Conservation (phyloP, 2,329 filamentous ascomycete species). For the Colletotrichum neosansevieriae region DNA sequence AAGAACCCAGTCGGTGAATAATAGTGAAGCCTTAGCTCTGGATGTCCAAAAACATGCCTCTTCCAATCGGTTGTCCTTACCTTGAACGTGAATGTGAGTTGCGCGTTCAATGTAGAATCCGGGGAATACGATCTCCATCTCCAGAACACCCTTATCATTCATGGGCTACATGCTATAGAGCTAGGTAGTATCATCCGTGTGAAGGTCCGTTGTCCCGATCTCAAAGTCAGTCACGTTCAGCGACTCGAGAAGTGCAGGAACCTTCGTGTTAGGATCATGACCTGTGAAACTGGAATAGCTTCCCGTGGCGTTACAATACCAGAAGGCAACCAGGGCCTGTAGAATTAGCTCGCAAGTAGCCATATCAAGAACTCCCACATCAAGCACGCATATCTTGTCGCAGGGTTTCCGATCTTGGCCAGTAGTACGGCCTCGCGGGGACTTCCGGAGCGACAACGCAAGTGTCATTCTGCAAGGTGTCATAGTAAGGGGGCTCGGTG, state of each 20-base stretch:
- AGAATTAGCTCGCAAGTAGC: too few species aligned
- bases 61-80: background rate
- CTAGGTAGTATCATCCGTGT: constrained; percentile 8
- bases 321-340: constrained; percentile 14
- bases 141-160: constrained; percentile 13
- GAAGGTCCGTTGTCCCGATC: constrained; percentile 10
- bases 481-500: too few species aligned
- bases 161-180: constrained; percentile 11
- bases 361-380: constrained; percentile 28
- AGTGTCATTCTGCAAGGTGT: constrained; percentile 46
- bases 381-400: constrained; percentile 18
- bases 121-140: constrained; percentile 4
- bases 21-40: background rate
- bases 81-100: constrained; percentile 60
- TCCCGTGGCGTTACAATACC: constrained; percentile 15
- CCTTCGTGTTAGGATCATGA: constrained; percentile 10
- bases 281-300: constrained; percentile 16
- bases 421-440: constrained; percentile 61
- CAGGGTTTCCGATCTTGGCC: constrained; percentile 26
- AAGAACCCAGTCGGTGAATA: constrained; percentile 36
- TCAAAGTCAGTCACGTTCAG: constrained; percentile 13
- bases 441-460: constrained; percentile 60
- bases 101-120: constrained; percentile 56
- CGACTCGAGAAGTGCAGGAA: constrained; percentile 8
- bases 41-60: background rate